phyloP scores from a whole-genome alignment of 2,329 filamentous ascomycete species.

The Pseudophaeomoniella oleicola region DNA sequence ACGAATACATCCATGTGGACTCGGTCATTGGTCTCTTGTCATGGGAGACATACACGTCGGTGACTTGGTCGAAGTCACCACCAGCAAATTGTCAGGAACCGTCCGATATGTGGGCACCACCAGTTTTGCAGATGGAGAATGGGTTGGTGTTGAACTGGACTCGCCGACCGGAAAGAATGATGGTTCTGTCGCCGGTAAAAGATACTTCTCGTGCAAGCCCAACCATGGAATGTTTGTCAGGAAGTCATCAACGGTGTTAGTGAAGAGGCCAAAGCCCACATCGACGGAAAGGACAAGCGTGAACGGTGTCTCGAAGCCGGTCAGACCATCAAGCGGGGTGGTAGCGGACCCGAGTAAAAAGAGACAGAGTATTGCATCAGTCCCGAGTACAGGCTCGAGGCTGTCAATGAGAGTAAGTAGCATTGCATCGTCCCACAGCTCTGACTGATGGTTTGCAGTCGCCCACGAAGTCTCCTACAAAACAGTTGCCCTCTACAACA shows the following conservation, averaged over 20 bases:
- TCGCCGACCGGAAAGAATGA: conserved; percentile 82
- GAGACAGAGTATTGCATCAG: conserved; percentile 52
- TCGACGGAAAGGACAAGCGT: conserved; percentile 16
- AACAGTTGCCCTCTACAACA: conserved; percentile 44
- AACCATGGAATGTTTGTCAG: conserved; percentile 76
- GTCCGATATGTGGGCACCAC: conserved; percentile 74
- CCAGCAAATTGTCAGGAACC: conserved; percentile 58
- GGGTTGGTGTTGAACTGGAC: conserved; percentile 80
- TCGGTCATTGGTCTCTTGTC: too few species aligned
- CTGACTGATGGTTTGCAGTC: conserved; percentile 36
- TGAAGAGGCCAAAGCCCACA: conserved; percentile 31
- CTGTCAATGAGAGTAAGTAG: conserved; percentile 21
- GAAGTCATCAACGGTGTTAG: conserved; percentile 49
- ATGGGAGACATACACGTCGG: conserved; percentile 31
- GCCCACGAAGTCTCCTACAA: conserved; percentile 66
- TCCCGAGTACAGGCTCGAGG: conserved; percentile 31
- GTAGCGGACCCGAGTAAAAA: conserved; percentile 41
- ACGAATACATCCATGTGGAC: too few species aligned
- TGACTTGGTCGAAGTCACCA: conserved; percentile 63
- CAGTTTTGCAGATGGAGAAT: conserved; percentile 66
- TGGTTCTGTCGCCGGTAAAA: conserved; percentile 71
- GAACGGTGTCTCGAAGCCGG: conserved; percentile 16
- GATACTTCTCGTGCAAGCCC: conserved; percentile 69
- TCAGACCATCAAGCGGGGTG: conserved; percentile 25
- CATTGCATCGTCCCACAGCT: conserved; percentile 1